These are phyloP conservation scores for Neopestalotiopsis sp. DNA, from an alignment of 2,329 filamentous ascomycete species.

Conservation along the genomic window DNA sequence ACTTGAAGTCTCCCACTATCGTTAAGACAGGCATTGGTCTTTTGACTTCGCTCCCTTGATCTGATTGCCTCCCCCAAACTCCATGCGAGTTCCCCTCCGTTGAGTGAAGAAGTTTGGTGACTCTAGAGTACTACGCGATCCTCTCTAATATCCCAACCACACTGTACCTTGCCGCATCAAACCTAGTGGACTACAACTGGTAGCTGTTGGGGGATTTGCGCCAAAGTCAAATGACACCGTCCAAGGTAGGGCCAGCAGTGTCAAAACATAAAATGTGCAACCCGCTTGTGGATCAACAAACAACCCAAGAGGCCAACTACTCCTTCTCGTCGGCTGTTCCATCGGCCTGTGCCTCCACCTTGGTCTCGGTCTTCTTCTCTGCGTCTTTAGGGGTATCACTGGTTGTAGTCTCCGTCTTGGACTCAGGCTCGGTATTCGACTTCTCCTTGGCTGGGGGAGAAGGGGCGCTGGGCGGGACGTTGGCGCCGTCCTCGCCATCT, in stretches of 20 bases:
- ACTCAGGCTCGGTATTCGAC: slow-evolving; percentile 29
- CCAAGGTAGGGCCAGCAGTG: background rate
- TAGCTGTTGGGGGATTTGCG: slow-evolving; percentile 8
- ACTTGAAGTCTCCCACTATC: slow-evolving; percentile 1
- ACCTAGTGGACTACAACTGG: slow-evolving; percentile 8
- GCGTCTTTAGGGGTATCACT: slow-evolving; percentile 30
- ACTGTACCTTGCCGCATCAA: background rate
- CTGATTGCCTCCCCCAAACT: background rate
- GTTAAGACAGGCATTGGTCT: background rate
- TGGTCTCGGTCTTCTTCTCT: slow-evolving; percentile 29
- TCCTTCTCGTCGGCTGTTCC: slow-evolving; percentile 31
- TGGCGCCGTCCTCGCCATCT: slow-evolving; percentile 35
- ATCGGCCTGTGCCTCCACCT: slow-evolving; percentile 33
- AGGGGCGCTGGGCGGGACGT: slow-evolving; percentile 37
- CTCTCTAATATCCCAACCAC: slow-evolving; percentile 4
- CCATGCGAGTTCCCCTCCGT: background rate
- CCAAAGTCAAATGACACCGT: background rate
- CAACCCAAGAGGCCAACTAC: slow-evolving; percentile 24
- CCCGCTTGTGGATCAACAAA: slow-evolving; percentile 18
- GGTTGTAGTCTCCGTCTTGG: slow-evolving; percentile 30
- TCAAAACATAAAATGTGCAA: slow-evolving; percentile 18
- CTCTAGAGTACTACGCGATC: background rate
- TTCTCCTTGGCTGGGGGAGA: slow-evolving; percentile 39
- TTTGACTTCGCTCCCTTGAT: slow-evolving; percentile 6
- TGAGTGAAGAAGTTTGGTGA: background rate